Conservation (phyloP, 176 grass and related monocot genomes). For the Ampelocalamus luodianensis region DNA sequence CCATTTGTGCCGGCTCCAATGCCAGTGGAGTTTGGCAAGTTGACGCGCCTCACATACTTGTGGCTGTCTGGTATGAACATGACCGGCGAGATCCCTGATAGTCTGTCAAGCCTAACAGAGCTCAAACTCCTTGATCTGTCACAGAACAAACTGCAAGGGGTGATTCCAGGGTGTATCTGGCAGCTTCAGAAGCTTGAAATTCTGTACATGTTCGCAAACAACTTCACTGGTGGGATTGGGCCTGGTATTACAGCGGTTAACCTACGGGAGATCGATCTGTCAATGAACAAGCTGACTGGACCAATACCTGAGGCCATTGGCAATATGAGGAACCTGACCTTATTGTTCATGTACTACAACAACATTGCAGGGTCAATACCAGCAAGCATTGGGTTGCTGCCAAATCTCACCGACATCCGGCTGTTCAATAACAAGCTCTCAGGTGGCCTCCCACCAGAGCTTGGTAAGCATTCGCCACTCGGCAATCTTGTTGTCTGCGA, state of each 20-base stretch:
- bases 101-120: constrained; percentile 37
- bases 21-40: constrained; percentile 48
- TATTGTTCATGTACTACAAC: constrained; percentile 57
- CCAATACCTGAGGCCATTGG: constrained; percentile 46
- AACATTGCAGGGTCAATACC: constrained; percentile 46
- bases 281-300: constrained; percentile 50
- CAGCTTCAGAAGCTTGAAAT: constrained; percentile 33
- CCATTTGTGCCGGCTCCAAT: constrained; percentile 41
- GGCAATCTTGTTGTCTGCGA: constrained; percentile 49
- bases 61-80: constrained; percentile 44
- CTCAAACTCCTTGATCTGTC: constrained; percentile 7
- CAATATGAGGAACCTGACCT: constrained; percentile 31
- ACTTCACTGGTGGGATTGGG: constrained; percentile 37
- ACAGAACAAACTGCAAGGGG: constrained; percentile 39
- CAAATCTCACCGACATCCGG: constrained; percentile 27
- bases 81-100: constrained; percentile 46
- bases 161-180: constrained; percentile 58
- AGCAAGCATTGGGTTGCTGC: constrained; percentile 44
- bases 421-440: constrained; percentile 57
- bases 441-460: constrained; percentile 52
- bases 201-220: constrained; percentile 41
- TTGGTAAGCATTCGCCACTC: constrained; percentile 67
- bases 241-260: neutral
- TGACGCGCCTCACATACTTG: constrained; percentile 40
- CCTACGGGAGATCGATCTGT: constrained; percentile 50